Base-by-base conservation (phyloP, 2,329 filamentous ascomycete genomes). In the Xylariomycetidae sp. region DNA sequence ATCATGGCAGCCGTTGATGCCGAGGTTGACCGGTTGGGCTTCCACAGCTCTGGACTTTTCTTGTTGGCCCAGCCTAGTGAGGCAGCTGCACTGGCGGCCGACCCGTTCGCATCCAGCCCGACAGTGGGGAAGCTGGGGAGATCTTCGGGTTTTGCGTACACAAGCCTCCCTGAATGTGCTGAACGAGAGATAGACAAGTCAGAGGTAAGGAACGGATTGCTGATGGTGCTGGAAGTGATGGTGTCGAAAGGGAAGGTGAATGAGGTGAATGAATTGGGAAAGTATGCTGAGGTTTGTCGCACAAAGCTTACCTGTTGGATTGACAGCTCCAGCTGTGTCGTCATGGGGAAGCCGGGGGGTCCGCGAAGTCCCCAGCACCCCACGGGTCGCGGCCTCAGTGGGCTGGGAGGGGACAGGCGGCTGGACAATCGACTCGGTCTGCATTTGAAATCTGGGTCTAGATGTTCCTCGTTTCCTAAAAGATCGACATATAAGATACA, bases 21-120 rank as follows among this genome's bases (percentile, higher is more conserved):
- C 8, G 73, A 72, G 17, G 75, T 66, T n/a, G 69, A 72, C 27
- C 70, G 70, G 42, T 77, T 70, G 13, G 81, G 78, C 52, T 75
- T 82, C 80, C 80, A 85, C 54, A 69, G 66, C 55, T 85, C 73
- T 31, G 80, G 66, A 3, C 76, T 58, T 52, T 77, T 85, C 47
- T 77, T 77, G 51, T 77, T 85, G 30, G 77, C 70, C 68, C 86
- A 85, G 31, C 86, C 86, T 28, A 90, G 66, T 32, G 73, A 76
- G 25, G 85, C 85, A 34, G 87, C 88, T 35, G 84, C 78, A 44
- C 82, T 76, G 40, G 85, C 86, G 36, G 85, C 86, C 32, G 71
- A 67, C 48, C 63, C 66, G 46, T 72, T 66, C 27, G 67, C 49
- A 34, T 57, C 63, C 37, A 87, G 68, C 23, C 85, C 82, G 37